A percentile compares a stretch with the other conserved stretches of the same genome.
Evolutionary conservation across 768 basidiomycete genomes (phyloP).

Genomic region (Kwoniella europaea): DNA sequence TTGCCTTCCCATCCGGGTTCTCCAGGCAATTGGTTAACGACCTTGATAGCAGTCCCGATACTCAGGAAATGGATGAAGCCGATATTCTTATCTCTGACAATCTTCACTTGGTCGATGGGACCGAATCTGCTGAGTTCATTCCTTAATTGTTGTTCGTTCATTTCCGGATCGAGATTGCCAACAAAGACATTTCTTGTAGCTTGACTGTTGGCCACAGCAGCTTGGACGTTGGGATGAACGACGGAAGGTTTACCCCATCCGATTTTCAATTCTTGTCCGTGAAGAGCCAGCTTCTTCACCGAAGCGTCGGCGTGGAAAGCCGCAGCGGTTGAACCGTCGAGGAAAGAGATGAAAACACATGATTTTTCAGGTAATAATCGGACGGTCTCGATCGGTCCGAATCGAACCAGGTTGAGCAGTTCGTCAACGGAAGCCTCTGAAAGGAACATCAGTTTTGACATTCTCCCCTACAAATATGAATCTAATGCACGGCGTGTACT

Average conservation of each 20-base stretch:
- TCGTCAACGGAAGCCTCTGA: conserved; percentile 93
- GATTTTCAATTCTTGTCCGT: conserved; percentile 95
- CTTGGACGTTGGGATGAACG: conserved; percentile 81
- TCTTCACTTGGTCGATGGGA: conserved; percentile 98
- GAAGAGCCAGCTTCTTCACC: conserved; percentile 88
- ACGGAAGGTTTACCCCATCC: conserved; percentile 97
- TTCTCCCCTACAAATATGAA: background rate
- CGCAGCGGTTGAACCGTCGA: conserved; percentile 88
- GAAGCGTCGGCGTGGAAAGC: conserved; percentile 97
- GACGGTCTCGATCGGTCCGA: conserved; percentile 92
- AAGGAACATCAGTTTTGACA: conserved; percentile 6
- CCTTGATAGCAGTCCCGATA: conserved; percentile 94
- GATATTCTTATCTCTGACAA: conserved; percentile 98
- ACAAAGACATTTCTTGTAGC: conserved; percentile 96
- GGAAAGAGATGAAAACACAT: conserved; percentile 97
- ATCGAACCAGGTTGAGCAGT: conserved; percentile 94
- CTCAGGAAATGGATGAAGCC: conserved; percentile 98
- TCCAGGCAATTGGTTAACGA: conserved; percentile 87
- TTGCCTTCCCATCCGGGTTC: conserved; percentile 95
- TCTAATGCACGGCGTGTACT: conserved; percentile 14
- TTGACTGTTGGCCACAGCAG: conserved; percentile 87
- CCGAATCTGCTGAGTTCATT: conserved; percentile 93
- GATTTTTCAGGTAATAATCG: conserved; percentile 95
- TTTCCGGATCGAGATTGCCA: conserved; percentile 84
- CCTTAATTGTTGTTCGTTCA: conserved; percentile 87